phyloP scores from a whole-genome alignment of 2,329 filamentous ascomycete species.

The Torrubiella hemipterigena region DNA sequence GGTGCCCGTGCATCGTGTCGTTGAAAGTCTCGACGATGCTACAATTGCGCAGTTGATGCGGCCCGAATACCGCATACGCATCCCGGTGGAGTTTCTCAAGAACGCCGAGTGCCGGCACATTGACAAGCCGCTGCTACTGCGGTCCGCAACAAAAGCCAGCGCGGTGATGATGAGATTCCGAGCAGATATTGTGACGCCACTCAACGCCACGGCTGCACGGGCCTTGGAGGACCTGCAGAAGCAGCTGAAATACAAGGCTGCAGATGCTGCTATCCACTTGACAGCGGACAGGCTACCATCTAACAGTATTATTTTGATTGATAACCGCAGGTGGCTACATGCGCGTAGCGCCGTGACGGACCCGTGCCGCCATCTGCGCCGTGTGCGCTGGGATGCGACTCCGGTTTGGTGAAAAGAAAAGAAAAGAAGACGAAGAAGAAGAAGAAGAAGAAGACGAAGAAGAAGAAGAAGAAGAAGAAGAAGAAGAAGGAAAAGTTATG shows the following conservation, averaged over 20 bases:
- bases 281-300: slow-evolving; percentile 14
- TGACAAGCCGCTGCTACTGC: slow-evolving; percentile 14
- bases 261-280: slow-evolving; percentile 12
- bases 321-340: slow-evolving; percentile 21
- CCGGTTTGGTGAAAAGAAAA: slow-evolving; percentile 9
- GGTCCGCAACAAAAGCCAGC: not conserved
- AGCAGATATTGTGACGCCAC: slow-evolving; percentile 17
- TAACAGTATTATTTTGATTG: slow-evolving; percentile 17
- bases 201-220: slow-evolving; percentile 10
- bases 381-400: slow-evolving; percentile 20
- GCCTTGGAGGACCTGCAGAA: slow-evolving; percentile 15
- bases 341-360: slow-evolving; percentile 18
- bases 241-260: slow-evolving; percentile 8
- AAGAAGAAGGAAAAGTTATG: too few relatives aligned
- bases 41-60: slow-evolving; percentile 12
- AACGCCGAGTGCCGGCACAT: slow-evolving; percentile 4
- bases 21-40: slow-evolving; percentile 12
- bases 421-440: not conserved
- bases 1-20: slow-evolving; percentile 19
- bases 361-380: slow-evolving; percentile 19
- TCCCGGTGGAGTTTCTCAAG: slow-evolving; percentile 23
- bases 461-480: too few relatives aligned
- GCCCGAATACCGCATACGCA: slow-evolving; percentile 18
- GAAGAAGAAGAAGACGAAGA: too few relatives aligned
- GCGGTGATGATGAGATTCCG: slow-evolving; percentile 16